Evolutionary conservation across 768 basidiomycete species (phyloP), one percentile per base, ranked within the genome.

Genomic region (Coprinopsis cinerea): DNA sequence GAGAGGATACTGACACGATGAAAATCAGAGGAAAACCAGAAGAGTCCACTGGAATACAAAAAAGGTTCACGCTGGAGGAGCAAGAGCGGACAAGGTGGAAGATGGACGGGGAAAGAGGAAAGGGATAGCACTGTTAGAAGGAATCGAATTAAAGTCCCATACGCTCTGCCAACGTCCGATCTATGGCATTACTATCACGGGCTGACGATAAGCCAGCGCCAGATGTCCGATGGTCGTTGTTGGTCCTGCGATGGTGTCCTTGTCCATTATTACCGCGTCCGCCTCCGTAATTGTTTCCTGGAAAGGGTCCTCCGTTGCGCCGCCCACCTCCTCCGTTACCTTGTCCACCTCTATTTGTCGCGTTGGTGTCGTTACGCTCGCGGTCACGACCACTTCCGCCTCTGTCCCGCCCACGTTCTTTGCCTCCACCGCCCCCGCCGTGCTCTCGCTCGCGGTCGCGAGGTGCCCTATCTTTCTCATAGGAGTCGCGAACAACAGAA

Each of bases 141-240:
- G 23, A 46, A 40, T 35, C 9, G 41, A 34, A 27, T 53, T 67
- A 87, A 36, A 88, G 74, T 65, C 88, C 88, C 83, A 91, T 78
- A 61, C 88, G 72, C 67, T 90, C 86, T 65, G 83, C 85, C 73
- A 91, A 81, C 73, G 88, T 87, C 78, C 88, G 87, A 73, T 86
- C 83, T 34, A 71, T 71, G 54, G 70, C 66, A 55, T 67, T 67
- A 32, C 30, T 32, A 15, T 32, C 30, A 32, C 51, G 64, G 52
- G 54, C 61, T 64, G 64, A 47, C 54, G 64, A 13, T 14, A 39
- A 7, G 18, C 37, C 37, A 9, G 37, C 7, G 9, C 37, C 37
- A 39, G 37, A 18, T 10, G 37, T 17, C 22, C 22, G 7, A 39
- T 10, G 37, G 20, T 43, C 41, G 18, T 5, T 25, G 23, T 22